Evolutionary conservation across 495 filamentous ascomycete species (phyloP).

Genomic region (Aspergillus baeticus): DNA sequence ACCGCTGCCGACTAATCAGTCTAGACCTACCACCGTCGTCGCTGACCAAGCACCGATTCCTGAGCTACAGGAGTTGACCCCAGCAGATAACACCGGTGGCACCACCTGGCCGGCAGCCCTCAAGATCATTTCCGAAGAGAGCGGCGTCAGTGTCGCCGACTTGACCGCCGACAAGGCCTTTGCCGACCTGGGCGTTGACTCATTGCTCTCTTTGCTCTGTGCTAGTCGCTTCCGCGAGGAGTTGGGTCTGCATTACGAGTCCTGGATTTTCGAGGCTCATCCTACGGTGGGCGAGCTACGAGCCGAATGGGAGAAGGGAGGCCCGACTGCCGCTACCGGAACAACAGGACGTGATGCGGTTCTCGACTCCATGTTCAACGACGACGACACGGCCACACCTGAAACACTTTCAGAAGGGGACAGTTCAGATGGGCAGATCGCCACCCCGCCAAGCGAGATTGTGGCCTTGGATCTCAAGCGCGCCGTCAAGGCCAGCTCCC

Average conservation of each 20-base stretch:
- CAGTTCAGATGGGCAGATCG: slow-evolving; percentile 17
- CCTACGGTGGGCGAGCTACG: slow-evolving; percentile 50
- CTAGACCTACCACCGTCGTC: too few species aligned
- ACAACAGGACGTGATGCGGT: slow-evolving; percentile 31
- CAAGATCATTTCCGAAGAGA: slow-evolving; percentile 63
- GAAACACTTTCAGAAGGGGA: slow-evolving; percentile 1
- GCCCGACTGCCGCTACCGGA: slow-evolving; percentile 53
- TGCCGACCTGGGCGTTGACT: slow-evolving; percentile 54
- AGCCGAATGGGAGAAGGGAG: too few species aligned
- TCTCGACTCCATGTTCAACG: too few species aligned
- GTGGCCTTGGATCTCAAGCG: slow-evolving; percentile 37
- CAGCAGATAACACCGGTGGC: too few species aligned
- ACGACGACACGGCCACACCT: too few species aligned
- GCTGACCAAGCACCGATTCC: too few species aligned
- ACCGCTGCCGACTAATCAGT: too few species aligned
- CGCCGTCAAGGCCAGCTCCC: slow-evolving; percentile 32
- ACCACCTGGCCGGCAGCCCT: slow-evolving; percentile 37
- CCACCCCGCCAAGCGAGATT: slow-evolving; percentile 7
- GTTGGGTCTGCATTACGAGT: slow-evolving; percentile 47
- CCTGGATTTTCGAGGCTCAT: slow-evolving; percentile 58
- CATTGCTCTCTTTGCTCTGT: slow-evolving; percentile 49
- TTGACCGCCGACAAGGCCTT: slow-evolving; percentile 53
- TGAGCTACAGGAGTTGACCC: too few species aligned
- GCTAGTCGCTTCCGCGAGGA: slow-evolving; percentile 49
- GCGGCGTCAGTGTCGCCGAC: slow-evolving; percentile 61